Base-by-base conservation (phyloP, 805 yeast species). In the Monosporozyma siamensis region DNA sequence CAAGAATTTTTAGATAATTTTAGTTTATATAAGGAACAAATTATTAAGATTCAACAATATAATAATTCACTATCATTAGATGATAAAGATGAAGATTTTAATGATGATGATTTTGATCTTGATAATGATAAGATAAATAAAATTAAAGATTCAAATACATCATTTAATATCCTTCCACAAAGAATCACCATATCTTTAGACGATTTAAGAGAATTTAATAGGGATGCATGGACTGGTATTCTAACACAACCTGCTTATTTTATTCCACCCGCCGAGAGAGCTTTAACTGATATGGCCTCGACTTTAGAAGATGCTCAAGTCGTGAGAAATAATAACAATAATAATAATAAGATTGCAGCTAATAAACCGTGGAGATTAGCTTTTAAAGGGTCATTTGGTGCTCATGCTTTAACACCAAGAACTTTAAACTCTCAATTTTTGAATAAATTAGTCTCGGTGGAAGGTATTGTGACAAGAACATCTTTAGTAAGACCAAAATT, bases 401-500 rank as follows among this genome's bases (percentile, higher is more conserved):
- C 80, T 43, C 89, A 88, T 58, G 74, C 82, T 36, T 79, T 90
- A 23, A 81, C 88, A 20, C 97, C 98, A 17, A 75, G 97, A 55
- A 78, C 95, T 3, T 78, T 92, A 44, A 76, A 80, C 45, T 81
- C 97, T 2, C 65, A 72, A 11, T 81, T 77, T 49, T 68, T 92
- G 40, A 87, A 95, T 43, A 80, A 81, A 56, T 68, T 90, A 74
- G 77, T 92, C 35, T 80, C 95, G 1, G 71, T 92, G 20, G 97
- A 92, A 65, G 98, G 98, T 43, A 92, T 92, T 53, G 95, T 92
- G 14, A 90, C 97, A 1, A 73, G 92, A 49, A 89, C 95, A 24
- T 88, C 97, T 1, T 70, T 92, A 44, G 95, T 92, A 34, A 75
- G 97, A 48, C 98, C 98, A 29, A 90, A 90, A 61, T 75, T 90